Evolutionary conservation across 1,284 basidiomycete genomes (phyloP), one percentile per base, ranked within the genome.

Genomic region (Tilletia horrida): DNA sequence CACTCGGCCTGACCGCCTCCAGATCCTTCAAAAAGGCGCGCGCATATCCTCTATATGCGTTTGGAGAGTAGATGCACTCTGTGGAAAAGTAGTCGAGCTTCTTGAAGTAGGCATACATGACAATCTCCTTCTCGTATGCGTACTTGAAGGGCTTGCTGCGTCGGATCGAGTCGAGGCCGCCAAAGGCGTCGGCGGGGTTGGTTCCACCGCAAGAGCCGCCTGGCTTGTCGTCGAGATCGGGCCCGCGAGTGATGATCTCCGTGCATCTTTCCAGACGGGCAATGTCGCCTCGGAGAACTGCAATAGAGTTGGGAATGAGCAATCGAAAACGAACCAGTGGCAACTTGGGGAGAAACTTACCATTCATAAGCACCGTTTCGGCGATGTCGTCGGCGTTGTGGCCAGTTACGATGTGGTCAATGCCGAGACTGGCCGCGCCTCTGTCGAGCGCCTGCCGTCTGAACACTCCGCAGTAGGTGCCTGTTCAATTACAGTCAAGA

Each of bases 331-430:
- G 27, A 47, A 9, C 11, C 35, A 40, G 35, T 40, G 35, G 35
- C 35, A 40, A 4, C 11, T 40, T 11, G 25, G 47, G 47, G 27
- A 42, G 18, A n/a, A 35, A 84, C 90, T 73, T 67, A 94, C 93
- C 92, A 79, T 99, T 99, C 95, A 99, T 98, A 18, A 99, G 84
- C 0, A 99, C 91, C 0, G 95, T 99, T 84, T 99, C 95, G 8
- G 95, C 95, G 59, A 98, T 94, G 83, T 99, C 95, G 78, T 99
- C 95, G 42, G 95, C 95, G 81, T 99, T 99, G 83, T 99, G 95
- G 0, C 95, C 95, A 0, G 95, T 99, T 1, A 99, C 94, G 70
- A 99, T 97, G 80, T 99, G 96, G 76, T 97, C 93, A 8, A 98
- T 93, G 35, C 88, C 86, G 42, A 99, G 84, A 77, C 89, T 88